Evolutionary conservation across 495 filamentous ascomycete genomes (phyloP), one percentile per base, ranked within the genome.

Genomic region (Chaetomium cochliodes): DNA sequence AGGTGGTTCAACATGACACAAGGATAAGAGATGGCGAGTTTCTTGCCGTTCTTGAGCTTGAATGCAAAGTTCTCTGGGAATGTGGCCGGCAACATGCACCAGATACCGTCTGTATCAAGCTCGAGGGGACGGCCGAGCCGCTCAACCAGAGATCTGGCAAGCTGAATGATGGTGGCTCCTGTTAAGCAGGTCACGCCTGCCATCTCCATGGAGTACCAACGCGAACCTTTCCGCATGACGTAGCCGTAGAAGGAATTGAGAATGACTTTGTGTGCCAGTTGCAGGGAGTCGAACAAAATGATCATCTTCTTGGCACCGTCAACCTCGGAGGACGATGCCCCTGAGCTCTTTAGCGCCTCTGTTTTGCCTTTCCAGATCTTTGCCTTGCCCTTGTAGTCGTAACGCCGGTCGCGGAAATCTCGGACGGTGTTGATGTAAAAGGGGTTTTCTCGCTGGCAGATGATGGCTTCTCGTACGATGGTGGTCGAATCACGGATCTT

Each of bases 151-250:
- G 96, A 90, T 74, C 93, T 85, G 20, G 94, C 94, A 86, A 99
- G 88, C 73, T 98, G 94, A 74, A 99, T 99, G 74, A 99, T 99
- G 61, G 88, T 92, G 18, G 94, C 94, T 62, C 94, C 94, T 1
- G 94, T 99, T 63, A 99, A 77, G 80, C 94, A 99, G 33, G 94
- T 99, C 22, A 99, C 96, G 72, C 94, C 94, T 15, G 94, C 94
- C 94, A 99, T 99, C 75, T 98, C 94, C 91, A 99, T 90, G 44
- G 96, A 98, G 73, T 98, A 99, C 94, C 94, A 99, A 56, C 94
- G 84, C 47, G 93, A 97, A 6, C 94, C 94, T 75, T 99, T 99
- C 77, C 94, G 83, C 94, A 99, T 99, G 67, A 98, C 94, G 73
- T 99, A 99, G 59, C 94, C 94, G 69, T 99, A 99, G 80, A 99